Evolutionary conservation across 176 grass and related monocot genomes (phyloP).

Genomic region (Metroxylon sagu): DNA sequence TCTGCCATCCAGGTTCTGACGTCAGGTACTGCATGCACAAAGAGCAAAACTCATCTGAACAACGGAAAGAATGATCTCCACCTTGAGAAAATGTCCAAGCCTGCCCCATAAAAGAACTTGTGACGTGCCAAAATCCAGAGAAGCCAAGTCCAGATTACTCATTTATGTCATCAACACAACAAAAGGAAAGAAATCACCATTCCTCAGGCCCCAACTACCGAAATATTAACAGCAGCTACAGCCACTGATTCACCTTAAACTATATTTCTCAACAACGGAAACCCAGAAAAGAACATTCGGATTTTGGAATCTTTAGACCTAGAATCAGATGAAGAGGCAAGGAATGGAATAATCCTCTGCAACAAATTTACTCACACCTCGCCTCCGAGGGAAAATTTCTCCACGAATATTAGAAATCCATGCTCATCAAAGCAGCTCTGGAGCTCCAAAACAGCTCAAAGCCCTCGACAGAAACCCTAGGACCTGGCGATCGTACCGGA

Average conservation of each 20-base stretch:
- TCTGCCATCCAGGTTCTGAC: conserved; percentile 46
- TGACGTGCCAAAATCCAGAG: background rate
- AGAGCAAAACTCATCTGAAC: conserved; percentile 20
- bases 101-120: conserved; percentile 20
- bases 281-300: no score
- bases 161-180: conserved; percentile 15
- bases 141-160: conserved; percentile 8
- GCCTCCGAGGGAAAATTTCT: no score
- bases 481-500: background rate
- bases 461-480: background rate
- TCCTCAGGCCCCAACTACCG: no score
- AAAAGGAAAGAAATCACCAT: no score
- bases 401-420: no score
- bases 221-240: no score
- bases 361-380: no score
- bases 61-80: conserved; percentile 16
- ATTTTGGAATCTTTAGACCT: no score
- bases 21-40: conserved; percentile 14
- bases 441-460: conserved; percentile 8
- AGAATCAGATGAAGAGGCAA: no score
- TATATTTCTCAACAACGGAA: no score
- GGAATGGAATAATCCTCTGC: no score
- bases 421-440: background rate
- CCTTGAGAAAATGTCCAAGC: conserved; percentile 1
- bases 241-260: no score